Percentiles rank a stretch among this genome's conserved stretches.
Conservation (phyloP, 495 filamentous ascomycete genomes). For the Evernia prunastri region DNA sequence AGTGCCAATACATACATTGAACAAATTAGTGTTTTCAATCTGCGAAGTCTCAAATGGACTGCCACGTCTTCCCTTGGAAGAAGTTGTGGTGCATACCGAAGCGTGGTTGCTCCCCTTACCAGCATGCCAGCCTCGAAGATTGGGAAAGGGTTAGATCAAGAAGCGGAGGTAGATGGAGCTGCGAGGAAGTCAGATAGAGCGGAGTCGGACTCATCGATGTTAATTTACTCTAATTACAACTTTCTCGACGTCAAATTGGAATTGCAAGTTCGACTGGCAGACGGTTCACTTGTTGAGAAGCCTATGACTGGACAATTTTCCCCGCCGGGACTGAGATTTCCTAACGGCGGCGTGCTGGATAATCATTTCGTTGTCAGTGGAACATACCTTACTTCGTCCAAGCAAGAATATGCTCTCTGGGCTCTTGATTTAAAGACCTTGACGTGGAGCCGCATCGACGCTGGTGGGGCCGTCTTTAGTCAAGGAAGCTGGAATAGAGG, state of each 20-base stretch:
- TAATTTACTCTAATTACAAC: constrained; percentile 99
- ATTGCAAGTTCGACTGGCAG: constrained; percentile 75
- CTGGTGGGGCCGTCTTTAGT: constrained; percentile 86
- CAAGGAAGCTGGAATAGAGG: constrained; percentile 97
- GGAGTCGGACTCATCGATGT: constrained; percentile 72
- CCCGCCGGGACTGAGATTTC: constrained; percentile 87
- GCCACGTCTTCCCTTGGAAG: constrained; percentile 75
- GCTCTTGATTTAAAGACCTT: constrained; percentile 81
- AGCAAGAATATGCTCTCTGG: constrained; percentile 98
- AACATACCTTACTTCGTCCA: constrained; percentile 93
- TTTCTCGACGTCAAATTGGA: constrained; percentile 95
- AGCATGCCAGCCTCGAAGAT: constrained; percentile 64
- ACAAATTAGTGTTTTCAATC: constrained; percentile 95
- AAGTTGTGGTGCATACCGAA: constrained; percentile 92
- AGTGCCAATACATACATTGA: constrained; percentile 98
- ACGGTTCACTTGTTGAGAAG: constrained; percentile 80
- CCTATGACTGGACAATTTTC: constrained; percentile 81
- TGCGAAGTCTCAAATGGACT: constrained; percentile 94
- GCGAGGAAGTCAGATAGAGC: constrained; percentile 35
- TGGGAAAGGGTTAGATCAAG: constrained; percentile 46
- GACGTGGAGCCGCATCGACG: constrained; percentile 93
- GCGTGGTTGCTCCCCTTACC: constrained; percentile 80
- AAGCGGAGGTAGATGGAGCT: constrained; percentile 34
- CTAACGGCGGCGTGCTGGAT: constrained; percentile 88
- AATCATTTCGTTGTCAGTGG: constrained; percentile 95